Conservation (phyloP, 176 grass and related monocot species). For the Rhynchospora breviuscula region DNA sequence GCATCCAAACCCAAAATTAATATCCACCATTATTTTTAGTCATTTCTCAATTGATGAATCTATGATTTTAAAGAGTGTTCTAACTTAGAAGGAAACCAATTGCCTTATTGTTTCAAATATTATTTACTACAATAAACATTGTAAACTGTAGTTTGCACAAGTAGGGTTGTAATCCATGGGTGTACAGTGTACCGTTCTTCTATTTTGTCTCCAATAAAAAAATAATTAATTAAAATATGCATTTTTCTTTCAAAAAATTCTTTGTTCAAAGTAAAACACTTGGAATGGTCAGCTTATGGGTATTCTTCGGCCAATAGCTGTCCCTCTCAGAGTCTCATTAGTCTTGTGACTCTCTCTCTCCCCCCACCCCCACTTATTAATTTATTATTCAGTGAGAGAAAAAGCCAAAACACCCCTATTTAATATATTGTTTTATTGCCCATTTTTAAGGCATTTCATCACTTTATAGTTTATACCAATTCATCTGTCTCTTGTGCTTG, state of each 20-base stretch:
- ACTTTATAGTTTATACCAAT: slow-evolving; percentile 6
- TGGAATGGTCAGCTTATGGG: background rate
- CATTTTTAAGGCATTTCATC: slow-evolving; percentile 5
- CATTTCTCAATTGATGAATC: background rate
- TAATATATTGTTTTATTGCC: slow-evolving; percentile 4
- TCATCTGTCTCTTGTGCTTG: slow-evolving; percentile 18
- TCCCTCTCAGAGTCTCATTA: slow-evolving; percentile 15
- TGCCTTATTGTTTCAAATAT: background rate
- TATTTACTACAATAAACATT: background rate
- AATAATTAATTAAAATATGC: background rate
- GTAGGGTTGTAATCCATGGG: background rate
- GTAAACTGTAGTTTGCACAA: background rate
- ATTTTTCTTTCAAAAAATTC: background rate
- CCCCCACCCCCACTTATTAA: background rate
- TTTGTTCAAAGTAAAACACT: slow-evolving; percentile 17
- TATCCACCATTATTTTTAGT: background rate
- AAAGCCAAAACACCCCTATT: background rate
- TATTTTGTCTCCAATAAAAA: background rate
- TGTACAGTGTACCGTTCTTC: background rate
- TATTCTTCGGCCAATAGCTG: slow-evolving; percentile 23
- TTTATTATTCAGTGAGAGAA: background rate
- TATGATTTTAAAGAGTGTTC: background rate
- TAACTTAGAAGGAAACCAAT: background rate
- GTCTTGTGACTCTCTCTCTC: slow-evolving; percentile 9
- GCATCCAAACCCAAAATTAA: background rate